Base-by-base conservation (phyloP, 2,329 filamentous ascomycete genomes). In the Exserohilum rostratum region DNA sequence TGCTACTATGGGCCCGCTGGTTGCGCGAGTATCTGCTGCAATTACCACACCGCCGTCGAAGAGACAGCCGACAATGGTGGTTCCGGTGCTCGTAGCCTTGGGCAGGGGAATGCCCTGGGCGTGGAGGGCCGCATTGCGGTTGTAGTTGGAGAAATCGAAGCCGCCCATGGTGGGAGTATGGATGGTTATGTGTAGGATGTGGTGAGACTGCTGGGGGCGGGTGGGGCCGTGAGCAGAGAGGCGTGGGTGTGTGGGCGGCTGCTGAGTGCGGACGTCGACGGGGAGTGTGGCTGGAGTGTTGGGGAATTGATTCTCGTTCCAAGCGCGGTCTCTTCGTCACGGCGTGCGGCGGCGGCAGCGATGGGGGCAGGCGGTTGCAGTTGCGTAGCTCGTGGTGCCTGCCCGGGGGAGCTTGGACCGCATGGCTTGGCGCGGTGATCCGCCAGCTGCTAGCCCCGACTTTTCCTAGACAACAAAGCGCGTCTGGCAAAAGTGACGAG, bases 41-140 rank as follows among this genome's bases (percentile, higher is more conserved):
- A 99, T 98, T 77, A 99, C 95, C 57, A 99, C 95, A 66, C 96
- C 95, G 64, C 93, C 93, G 79, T 98, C 90, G 73, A 87, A 99
- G 78, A 98, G 89, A 75, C 93, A 98, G 70, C 95, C 95, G 46
- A 99, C 95, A 79, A 99, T 99, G 63, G 95, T 99, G 56, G 95
- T 99, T 82, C 95, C 95, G 58, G 95, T 99, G 80, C 93, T 97
- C 58, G 95, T 99, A 60, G 95, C 95, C 82, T 97, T 98, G 70
- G 96, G 95, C 57, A 98, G 83, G 59, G 95, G 95, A 47, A 98
- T 89, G 68, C 96, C 96, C 79, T 89, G 87, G 70, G 93, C 91
- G 78, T 98, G 93, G 67, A 99, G 87, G 63, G 93, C 93, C 76
- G 90, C 87, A 86, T 99, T 99, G 83, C 95, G 91, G 86, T 96